Percentiles rank a stretch among this genome's conserved stretches.
Evolutionary conservation across 257 asterid species (phyloP).

Genomic region (Lantana camara): DNA sequence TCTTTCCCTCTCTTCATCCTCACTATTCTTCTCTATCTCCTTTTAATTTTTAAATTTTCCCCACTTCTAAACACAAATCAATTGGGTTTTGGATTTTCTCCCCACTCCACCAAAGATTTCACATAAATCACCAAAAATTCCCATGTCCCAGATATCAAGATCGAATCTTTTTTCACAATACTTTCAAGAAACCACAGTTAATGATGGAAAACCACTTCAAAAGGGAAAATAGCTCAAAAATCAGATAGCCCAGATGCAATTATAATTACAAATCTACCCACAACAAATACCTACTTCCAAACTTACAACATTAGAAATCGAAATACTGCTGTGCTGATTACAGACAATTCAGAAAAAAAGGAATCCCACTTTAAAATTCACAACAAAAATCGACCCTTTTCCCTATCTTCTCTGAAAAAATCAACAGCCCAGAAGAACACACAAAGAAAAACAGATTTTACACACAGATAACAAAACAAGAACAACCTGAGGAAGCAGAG

Average conservation of each 20-base stretch:
- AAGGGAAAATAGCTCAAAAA: constrained; percentile 5
- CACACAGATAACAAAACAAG: not conserved
- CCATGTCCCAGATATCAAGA: constrained; percentile 23
- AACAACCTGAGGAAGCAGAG: constrained; percentile 1
- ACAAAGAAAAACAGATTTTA: not conserved
- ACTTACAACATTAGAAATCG: constrained; percentile 6
- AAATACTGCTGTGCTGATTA: not conserved
- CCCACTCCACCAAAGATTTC: constrained; percentile 4
- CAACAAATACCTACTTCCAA: constrained; percentile 23
- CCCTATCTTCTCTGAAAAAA: constrained; percentile 17
- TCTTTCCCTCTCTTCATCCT: constrained; percentile 56
- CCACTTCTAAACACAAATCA: not conserved
- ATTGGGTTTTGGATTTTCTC: not conserved
- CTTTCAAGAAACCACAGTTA: not conserved
- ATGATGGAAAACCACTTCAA: constrained; percentile 11
- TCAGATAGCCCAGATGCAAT: not conserved
- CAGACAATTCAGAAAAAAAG: not conserved
- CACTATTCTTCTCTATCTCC: constrained; percentile 9
- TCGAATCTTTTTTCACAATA: not conserved
- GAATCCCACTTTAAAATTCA: constrained; percentile 31
- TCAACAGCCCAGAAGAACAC: not conserved
- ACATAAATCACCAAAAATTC: constrained; percentile 20
- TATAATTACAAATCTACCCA: not conserved
- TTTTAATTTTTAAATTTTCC: not conserved
- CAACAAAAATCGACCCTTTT: constrained; percentile 24